Evolutionary conservation across 2,329 filamentous ascomycete genomes (phyloP).

Genomic region (Fusarium tuaranense): DNA sequence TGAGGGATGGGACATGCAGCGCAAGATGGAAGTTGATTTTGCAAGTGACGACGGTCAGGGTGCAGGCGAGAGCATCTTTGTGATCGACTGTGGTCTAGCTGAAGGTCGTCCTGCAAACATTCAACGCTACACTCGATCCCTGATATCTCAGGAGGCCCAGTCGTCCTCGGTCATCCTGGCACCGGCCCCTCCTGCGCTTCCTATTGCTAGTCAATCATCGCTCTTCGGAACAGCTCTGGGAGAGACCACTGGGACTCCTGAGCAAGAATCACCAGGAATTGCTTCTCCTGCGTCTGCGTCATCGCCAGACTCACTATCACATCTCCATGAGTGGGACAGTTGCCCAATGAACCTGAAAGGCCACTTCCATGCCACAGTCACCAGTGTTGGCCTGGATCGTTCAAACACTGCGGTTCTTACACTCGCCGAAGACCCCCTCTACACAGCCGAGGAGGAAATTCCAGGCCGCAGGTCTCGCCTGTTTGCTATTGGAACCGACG

Average conservation of each 20-base stretch:
- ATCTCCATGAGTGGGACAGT: conserved; percentile 48
- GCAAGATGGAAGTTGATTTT: conserved; percentile 89
- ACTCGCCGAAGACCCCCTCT: conserved; percentile 80
- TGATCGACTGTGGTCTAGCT: conserved; percentile 79
- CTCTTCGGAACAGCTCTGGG: conserved; percentile 45
- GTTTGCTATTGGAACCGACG: conserved; percentile 82
- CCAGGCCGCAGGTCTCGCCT: conserved; percentile 88
- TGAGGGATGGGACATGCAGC: conserved; percentile 91
- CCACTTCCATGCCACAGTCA: conserved; percentile 71
- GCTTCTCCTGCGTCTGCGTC: conserved; percentile 40
- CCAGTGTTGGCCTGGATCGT: conserved; percentile 76
- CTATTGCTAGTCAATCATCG: conserved; percentile 34
- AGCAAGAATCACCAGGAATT: conserved; percentile 38
- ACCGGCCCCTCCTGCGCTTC: conserved; percentile 6
- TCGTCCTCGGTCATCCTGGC: conserved; percentile 19
- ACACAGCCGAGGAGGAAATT: conserved; percentile 67
- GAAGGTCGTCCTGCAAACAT: conserved; percentile 62
- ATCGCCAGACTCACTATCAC: conserved; percentile 20
- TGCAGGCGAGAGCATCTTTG: conserved; percentile 80
- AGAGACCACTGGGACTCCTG: conserved; percentile 18
- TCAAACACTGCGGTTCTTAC: conserved; percentile 80
- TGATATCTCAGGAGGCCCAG: conserved; percentile 32
- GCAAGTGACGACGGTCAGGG: conserved; percentile 81
- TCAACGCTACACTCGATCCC: conserved; percentile 57
- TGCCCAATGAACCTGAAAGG: conserved; percentile 63